A percentile compares a stretch with the other conserved stretches of the same genome.
Evolutionary conservation across 2,329 filamentous ascomycete genomes (phyloP).

Genomic region (Paecilomyces formosus): DNA sequence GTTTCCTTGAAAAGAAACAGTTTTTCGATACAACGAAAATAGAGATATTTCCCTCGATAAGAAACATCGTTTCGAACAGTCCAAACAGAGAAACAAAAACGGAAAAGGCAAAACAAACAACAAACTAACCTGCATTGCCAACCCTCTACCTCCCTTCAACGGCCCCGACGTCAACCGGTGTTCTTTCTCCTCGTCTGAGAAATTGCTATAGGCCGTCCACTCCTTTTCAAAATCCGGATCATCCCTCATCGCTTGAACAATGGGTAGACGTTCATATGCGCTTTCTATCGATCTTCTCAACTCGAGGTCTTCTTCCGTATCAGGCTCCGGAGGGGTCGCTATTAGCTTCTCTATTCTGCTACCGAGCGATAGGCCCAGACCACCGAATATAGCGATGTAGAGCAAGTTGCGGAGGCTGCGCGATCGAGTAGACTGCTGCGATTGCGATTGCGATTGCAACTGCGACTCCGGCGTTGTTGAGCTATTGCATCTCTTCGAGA

Average conservation of each 20-base stretch:
- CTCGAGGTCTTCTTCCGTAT: constrained; percentile 24
- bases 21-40: background rate
- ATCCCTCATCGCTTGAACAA: constrained; percentile 30
- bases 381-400: constrained; percentile 27
- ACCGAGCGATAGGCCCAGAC: constrained; percentile 20
- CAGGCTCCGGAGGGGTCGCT: constrained; percentile 22
- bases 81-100: background rate
- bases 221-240: constrained; percentile 33
- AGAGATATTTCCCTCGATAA: background rate
- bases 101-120: background rate
- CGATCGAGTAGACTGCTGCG: constrained; percentile 20
- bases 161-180: constrained; percentile 31
- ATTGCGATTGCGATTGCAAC: constrained; percentile 8
- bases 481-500: background rate
- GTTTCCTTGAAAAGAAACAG: background rate
- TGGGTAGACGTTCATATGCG: constrained; percentile 25
- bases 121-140: constrained; percentile 33
- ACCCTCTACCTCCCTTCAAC: constrained; percentile 31
- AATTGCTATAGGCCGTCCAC: constrained; percentile 28
- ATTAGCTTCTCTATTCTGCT: constrained; percentile 16
- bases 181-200: constrained; percentile 25
- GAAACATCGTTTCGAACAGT: background rate
- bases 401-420: constrained; percentile 21
- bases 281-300: constrained; percentile 21
- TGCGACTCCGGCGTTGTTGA: background rate